Evolutionary conservation across 2,329 filamentous ascomycete genomes (phyloP), one percentile per base, ranked within the genome.

Genomic region (Coniochaeta sp.): DNA sequence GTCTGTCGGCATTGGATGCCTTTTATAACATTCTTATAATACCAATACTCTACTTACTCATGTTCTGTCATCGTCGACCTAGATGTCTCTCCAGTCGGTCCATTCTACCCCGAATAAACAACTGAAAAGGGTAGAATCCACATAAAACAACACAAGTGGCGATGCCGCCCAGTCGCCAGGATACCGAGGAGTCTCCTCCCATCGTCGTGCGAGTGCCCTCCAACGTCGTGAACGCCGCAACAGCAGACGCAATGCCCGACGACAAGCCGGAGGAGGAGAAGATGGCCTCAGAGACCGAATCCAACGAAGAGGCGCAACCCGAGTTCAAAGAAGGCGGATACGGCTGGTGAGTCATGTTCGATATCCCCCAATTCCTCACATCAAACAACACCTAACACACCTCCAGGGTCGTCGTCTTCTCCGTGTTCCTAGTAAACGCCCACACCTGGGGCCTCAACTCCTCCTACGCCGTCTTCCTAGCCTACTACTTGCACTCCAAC

Each of bases 381-480:
- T n/a, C 13, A 14, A 13, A 10, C 14, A 31, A 7, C 22, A 22
- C 16, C 50, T 55, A 33, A 57, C 33, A 16, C 18, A 12, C 22
- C 8, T 49, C 4, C 49, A 74, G 71, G 72, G 73, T 82, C 20
- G 81, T 82, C 51, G 76, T 81, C n/a, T 60, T 70, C 3, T 74
- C 72, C 33, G 70, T 76, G 55, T 74, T 77, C 49, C 65, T 81
- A 55, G 76, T 87, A 52, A 87, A 87, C 61, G 81, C 76, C 7
- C 85, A 89, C 62, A 89, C 86, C 1, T 90, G 86, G 86, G 86
- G 86, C 7, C 70, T 90, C 55, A 90, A 89, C 63, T 82, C 78
- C 73, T 76, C 78, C 2, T 87, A 79, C 55, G 67, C 71, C 46
- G 76, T 82, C 31, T 83, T 82, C 58, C 70, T 82, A 4, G 78